Evolutionary conservation across 495 filamentous ascomycete species (phyloP), one percentile per base, ranked within the genome.

Genomic region (Daldinia decipiens): DNA sequence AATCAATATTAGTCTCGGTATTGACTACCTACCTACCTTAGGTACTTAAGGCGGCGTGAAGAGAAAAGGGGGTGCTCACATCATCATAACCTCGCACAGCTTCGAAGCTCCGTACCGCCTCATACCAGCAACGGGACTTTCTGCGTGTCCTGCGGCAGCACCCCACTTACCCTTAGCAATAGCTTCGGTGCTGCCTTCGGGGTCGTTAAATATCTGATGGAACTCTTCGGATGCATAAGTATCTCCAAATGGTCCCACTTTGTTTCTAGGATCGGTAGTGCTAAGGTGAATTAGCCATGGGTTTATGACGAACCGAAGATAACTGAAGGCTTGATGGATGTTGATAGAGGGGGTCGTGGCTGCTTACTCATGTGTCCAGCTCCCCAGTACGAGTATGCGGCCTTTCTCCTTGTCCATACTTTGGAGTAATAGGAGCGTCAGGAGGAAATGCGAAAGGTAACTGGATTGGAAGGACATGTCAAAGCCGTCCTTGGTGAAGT

Each of bases 401-500:
- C 82, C 84, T 2, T 77, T 51, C 17, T 80, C 60, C 54, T 75
- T 80, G 60, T 82, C 79, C 74, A 85, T 81, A 45, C 79, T 81
- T 56, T 78, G 74, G 15, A 86, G 68, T 2, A 86, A 74, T 6
- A 81, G 68, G 4, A 85, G 76, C 1, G 81, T 76, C 8, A 86
- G 65, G 5, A 82, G 65, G 24, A 81, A 81, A 26, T 85, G 82
- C 6, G 80, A 78, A 13, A 86, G 75, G 62, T 84, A 80, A 39
- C 81, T 83, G n/a, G 79, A 74, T 34, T 81, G 80, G 55, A 84
- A 85, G 1, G 77, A 80, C 72, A 75, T 79, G 17, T 84, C 82
- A 58, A 79, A 81, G 0, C 77, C 78, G 34, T 78, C 74, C 9
- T 76, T 62, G 19, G 80, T 81, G 38, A 80, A 81, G n/a, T 55